phyloP scores from a whole-genome alignment of 495 filamentous ascomycete species.

The Penicillium chermesinum region DNA sequence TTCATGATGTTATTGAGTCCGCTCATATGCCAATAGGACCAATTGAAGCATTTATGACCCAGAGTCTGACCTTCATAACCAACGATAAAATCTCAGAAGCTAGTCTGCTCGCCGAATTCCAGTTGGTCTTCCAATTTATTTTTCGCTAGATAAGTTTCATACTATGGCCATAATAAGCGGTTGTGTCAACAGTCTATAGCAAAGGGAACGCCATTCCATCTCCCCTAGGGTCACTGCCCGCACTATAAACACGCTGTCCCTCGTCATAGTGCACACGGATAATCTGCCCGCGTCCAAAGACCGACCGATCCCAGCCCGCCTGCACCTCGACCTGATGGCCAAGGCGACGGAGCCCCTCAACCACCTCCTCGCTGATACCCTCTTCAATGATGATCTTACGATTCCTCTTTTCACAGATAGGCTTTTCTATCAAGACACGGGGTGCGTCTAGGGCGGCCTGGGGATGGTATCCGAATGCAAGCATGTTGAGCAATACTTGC shows the following conservation, averaged over 20 bases:
- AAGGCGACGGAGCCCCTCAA: constrained; percentile 58
- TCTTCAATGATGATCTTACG: constrained; percentile 76
- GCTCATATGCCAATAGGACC: background rate
- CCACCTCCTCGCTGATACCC: constrained; percentile 63
- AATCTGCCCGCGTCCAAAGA: constrained; percentile 90
- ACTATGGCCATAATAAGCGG: too few relatives aligned
- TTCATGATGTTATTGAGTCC: background rate
- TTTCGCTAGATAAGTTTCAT: too few relatives aligned
- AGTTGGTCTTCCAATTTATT: too few relatives aligned
- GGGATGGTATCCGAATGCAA: constrained; percentile 76
- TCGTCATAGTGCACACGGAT: constrained; percentile 73
- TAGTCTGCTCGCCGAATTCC: too few relatives aligned
- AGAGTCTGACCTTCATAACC: too few relatives aligned
- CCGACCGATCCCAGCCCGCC: constrained; percentile 56
- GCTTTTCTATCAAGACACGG: constrained; percentile 75
- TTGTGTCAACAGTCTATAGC: constrained; percentile 8
- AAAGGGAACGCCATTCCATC: constrained; percentile 77
- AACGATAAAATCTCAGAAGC: too few relatives aligned
- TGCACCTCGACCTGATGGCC: constrained; percentile 73
- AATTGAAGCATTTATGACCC: too few relatives aligned
- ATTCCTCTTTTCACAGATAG: constrained; percentile 48
- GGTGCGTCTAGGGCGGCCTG: constrained; percentile 91
- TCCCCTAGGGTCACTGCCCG: constrained; percentile 81
- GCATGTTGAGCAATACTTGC: constrained; percentile 86
- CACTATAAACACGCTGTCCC: constrained; percentile 66